These are phyloP conservation scores for Pseudevernia furfuracea DNA, from an alignment of 495 filamentous ascomycete genomes.

Conservation along the genomic window DNA sequence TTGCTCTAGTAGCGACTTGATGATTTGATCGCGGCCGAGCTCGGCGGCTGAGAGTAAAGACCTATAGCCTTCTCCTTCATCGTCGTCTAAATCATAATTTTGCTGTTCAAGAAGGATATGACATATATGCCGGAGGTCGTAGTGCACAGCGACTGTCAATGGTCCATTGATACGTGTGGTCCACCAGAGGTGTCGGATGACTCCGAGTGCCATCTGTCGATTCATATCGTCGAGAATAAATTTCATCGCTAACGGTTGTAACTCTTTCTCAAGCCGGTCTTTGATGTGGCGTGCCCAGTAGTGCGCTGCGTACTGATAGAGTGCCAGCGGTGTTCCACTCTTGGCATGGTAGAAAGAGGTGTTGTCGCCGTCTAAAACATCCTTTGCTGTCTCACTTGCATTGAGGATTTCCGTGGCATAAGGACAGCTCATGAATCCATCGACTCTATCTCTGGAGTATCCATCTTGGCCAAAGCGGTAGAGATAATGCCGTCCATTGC, in stretches of 20 bases:
- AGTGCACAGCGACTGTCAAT: constrained; percentile 4
- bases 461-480: background rate
- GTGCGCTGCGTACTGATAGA: constrained; percentile 31
- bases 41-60: constrained; percentile 1
- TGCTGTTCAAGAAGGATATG: background rate
- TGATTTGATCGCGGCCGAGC: constrained; percentile 8
- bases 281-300: constrained; percentile 40
- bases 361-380: background rate
- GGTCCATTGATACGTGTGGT: constrained; percentile 3
- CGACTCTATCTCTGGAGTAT: background rate
- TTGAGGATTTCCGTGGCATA: background rate
- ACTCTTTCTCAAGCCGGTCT: constrained; percentile 4
- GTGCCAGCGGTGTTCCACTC: constrained; percentile 1
- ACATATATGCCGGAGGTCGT: background rate
- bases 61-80: background rate
- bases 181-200: constrained; percentile 2
- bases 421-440: background rate
- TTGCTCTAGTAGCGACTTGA: background rate
- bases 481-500: background rate
- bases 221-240: background rate
- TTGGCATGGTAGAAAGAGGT: constrained; percentile 26
- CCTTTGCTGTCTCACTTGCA: background rate
- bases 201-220: background rate
- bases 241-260: constrained; percentile 7
- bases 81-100: background rate